phyloP scores from a whole-genome alignment of 2,329 filamentous ascomycete genomes.

The Trichoderma guizhouense region DNA sequence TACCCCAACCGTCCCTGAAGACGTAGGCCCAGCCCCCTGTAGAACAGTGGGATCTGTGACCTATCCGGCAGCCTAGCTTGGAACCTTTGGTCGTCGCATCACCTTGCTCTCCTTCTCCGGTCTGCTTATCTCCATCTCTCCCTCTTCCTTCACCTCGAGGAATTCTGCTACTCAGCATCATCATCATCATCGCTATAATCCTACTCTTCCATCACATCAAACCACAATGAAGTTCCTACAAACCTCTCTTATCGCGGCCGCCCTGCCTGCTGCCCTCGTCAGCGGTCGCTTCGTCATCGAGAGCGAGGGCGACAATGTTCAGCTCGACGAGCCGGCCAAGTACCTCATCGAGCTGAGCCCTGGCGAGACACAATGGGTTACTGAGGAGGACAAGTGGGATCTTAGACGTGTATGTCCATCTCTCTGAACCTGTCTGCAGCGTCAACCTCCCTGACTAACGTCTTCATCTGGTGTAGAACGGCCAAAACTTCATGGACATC shows the following conservation, averaged over 20 bases:
- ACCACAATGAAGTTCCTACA: constrained; percentile 50
- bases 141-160: not conserved
- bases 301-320: constrained; percentile 48
- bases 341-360: constrained; percentile 83
- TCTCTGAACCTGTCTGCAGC: not conserved
- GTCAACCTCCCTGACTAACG: not conserved
- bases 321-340: constrained; percentile 42
- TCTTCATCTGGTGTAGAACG: constrained; percentile 54
- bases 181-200: not conserved
- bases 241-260: constrained; percentile 51
- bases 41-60: not conserved
- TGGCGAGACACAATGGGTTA: constrained; percentile 80
- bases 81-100: not conserved
- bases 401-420: constrained; percentile 65
- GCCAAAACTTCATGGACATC: constrained; percentile 91
- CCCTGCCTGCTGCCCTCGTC: constrained; percentile 51
- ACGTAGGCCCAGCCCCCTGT: not conserved
- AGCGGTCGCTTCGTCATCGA: constrained; percentile 56
- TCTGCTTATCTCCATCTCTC: not conserved
- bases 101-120: not conserved
- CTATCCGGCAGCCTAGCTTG: not conserved
- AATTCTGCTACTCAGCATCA: not conserved
- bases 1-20: not conserved
- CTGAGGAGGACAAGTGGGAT: constrained; percentile 93
- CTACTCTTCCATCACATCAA: not conserved